Base-by-base conservation (phyloP, 805 yeast species). In the Ogataea wickerhamii region DNA sequence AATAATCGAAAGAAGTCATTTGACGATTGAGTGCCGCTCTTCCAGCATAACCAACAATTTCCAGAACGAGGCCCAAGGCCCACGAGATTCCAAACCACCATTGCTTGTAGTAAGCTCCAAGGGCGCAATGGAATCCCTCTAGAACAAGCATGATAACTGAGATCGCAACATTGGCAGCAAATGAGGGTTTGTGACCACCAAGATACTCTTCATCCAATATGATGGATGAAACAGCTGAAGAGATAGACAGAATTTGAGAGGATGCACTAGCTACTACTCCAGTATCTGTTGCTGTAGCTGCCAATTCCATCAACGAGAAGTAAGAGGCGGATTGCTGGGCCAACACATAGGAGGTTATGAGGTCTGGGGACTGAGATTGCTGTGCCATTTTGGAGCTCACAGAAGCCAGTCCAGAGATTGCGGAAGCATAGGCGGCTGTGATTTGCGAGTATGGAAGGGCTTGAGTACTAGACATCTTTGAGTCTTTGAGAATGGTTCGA, bases 41-140 rank as follows among this genome's bases (percentile, higher is more conserved):
- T 3, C 80, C 87, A 6, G 73, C 56, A 54, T 82, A 87, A 1
- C 95, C 95, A 0, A 75, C 62, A 32, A 79, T 62, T 59, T 86
- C 94, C 19, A 83, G 60, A 0, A 68, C 69, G 13, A 71, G 56
- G 1, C 87, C 87, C 43, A 70, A 60, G 29, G 71, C 53, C 60
- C 82, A 73, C 12, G 84, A 70, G 2, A 65, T 51, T 5, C 79
- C 74, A 53, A 84, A 76, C 83, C 89, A 86, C 70, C 74, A 71
- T 46, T 82, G 84, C 28, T 64, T 67, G 44, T 65, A 72, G 49
- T 59, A 66, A 0, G 70, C 14, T 2, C 76, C 77, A 3, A 72
- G 51, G 2, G 45, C 49, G 2, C 68, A 41, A 33, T 82, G 82
- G 17, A 53, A 37, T 0, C 58, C 41, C 17, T 76, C 57, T 7